Base-by-base conservation (phyloP, 495 filamentous ascomycete genomes). In the Choiromyces venosus region DNA sequence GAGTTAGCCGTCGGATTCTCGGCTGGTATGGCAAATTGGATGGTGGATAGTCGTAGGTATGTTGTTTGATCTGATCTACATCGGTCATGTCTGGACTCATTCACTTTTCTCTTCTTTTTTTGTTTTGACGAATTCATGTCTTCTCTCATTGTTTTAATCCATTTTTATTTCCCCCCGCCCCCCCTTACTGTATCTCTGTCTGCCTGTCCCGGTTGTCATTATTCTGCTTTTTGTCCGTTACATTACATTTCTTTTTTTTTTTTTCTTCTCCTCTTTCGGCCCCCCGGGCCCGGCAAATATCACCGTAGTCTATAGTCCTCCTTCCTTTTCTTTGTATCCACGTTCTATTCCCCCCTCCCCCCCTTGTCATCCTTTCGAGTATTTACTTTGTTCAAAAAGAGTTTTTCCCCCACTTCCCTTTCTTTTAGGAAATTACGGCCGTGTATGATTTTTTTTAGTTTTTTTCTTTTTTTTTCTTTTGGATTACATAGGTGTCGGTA, bases 21-120 rank as follows among this genome's bases (percentile, higher is more conserved):
- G n/a, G 74, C 76, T 66, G 79, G 79, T 5, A 77, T 81, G 79
- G 79, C 79, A 3, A 73, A 44, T 56, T 81, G 79, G 79, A 81
- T 81, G 79, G 66, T 78, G 64, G 76, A 71, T 72, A 76, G 76
- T 37, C 76, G 79, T 66, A 66, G 79, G 4, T 73, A 81, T 72
- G 72, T 65, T 35, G 52, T 67, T 38, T 65, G 56, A 36, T 21
- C 29, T 10, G 36, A 10, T n/a, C n/a, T n/a, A n/a, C n/a, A n/a
- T n/a, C n/a, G n/a, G n/a, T n/a, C n/a, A 9, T 9, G 44, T 52
- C 21, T 46, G 5, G 18, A 12, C 10, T 42, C 16, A n/a, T 52
- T 52, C 8, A 9, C 4, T 25, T 8, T 52, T 52, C 46, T 52
- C 0, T 12, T 52, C 3, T 25, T 12, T 12, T 25, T 25, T 25